Base-by-base conservation (phyloP, 768 basidiomycete genomes). In the Suillus subluteus region DNA sequence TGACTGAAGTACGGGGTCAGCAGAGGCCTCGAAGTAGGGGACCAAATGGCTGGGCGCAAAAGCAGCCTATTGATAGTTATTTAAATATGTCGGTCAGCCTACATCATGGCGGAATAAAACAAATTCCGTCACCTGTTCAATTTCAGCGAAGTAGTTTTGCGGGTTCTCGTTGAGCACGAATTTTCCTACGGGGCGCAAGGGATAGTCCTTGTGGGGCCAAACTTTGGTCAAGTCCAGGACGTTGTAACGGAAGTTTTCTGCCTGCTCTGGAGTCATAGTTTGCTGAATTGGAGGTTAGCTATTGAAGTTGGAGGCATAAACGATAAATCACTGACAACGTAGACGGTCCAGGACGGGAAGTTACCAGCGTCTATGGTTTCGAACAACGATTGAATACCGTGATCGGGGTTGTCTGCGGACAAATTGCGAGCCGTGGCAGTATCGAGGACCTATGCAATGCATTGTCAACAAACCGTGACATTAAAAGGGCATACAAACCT, bases 261-360 rank as follows among this genome's bases (percentile, higher is more conserved):
- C 96, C 82, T 99, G 91, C 75, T 92, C 86, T 1, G 91, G 83
- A 0, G 95, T 95, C 95, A 98, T 97, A 18, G 90, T 94, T 91
- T 98, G 96, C 82, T 91, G 72, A 26, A 65, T 71, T 52, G 63
- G 68, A 13, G 63, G 64, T 32, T 66, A 32, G 18, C 2, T 68
- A 69, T 67, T 62, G 30, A 68, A 63, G 18, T 37, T 7, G 35
- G 21, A 26, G 35, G 35, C 35, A 56, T 37, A 6, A 8, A 35
- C 3, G 11, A 12, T 4, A 38, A 37, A 21, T 41, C 70, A 83
- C 88, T 70, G 74, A 91, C 91, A 35, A 96, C 84, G 72, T 91
- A 95, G 66, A 96, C 88, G 32, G 92, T 94, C 93, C 94, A 99
- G 21, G 88, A 84, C 0, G 97, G 96, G 83, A 80, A 91, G 2